phyloP scores from a whole-genome alignment of 2,329 filamentous ascomycete species.

The Microthyrium microscopicum region DNA sequence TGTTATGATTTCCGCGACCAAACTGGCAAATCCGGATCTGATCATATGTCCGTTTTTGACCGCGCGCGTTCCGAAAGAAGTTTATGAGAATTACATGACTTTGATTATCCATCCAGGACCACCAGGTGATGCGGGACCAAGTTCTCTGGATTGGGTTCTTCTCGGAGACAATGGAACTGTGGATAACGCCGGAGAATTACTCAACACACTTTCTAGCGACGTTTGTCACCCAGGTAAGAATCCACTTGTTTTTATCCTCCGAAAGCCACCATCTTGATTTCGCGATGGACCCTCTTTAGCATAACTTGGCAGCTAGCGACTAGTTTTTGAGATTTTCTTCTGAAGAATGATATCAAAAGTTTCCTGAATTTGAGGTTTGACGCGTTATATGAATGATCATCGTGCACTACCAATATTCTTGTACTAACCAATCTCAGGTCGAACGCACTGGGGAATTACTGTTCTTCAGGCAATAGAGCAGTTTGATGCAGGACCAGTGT shows the following conservation, averaged over 20 bases:
- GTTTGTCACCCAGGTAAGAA: too few species aligned
- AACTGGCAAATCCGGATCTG: slow-evolving; percentile 21
- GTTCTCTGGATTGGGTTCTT: slow-evolving; percentile 26
- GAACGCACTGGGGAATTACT: slow-evolving; percentile 26
- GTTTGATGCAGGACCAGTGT: slow-evolving; percentile 28
- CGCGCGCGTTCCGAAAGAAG: slow-evolving; percentile 19
- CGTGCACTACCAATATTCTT: too few species aligned
- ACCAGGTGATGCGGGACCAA: slow-evolving; percentile 26
- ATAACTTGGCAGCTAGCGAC: too few species aligned
- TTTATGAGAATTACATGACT: slow-evolving; percentile 23
- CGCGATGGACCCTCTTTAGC: too few species aligned
- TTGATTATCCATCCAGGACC: slow-evolving; percentile 27
- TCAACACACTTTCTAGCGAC: slow-evolving; percentile 12
- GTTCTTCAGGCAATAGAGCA: slow-evolving; percentile 23
- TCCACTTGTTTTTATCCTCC: too few species aligned
- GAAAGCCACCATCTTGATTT: too few species aligned
- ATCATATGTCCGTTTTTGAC: slow-evolving; percentile 29
- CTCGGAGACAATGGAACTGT: slow-evolving; percentile 26
- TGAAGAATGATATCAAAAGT: too few species aligned
- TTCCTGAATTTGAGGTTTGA: too few species aligned
- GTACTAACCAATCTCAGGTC: too few species aligned
- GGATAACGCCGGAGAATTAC: slow-evolving; percentile 14
- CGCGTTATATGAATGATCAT: too few species aligned
- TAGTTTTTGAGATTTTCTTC: too few species aligned
- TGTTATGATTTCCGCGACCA: slow-evolving; percentile 23